Evolutionary conservation across 129 eudicot genomes (phyloP), one percentile per base, ranked within the genome.

Genomic region (Flaveria linearis): DNA sequence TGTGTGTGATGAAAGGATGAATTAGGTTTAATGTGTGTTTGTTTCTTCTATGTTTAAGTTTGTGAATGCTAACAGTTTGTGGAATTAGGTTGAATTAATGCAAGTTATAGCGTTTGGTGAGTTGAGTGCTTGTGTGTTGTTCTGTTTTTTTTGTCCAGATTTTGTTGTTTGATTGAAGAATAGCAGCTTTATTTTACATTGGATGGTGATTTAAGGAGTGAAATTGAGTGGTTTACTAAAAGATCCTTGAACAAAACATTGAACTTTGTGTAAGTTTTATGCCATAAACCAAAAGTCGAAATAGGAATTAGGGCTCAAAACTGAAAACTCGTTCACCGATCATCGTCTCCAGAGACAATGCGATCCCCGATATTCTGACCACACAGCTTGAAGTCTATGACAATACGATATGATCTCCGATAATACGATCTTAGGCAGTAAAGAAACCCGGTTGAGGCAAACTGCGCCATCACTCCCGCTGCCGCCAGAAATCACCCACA

Each of bases 11-110:
- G 72, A 49, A 49, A 13, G 52, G 65, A 76, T n/a, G 73, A 39
- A 7, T 76, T 41, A 11, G 53, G 67, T 22, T 57, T 36, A 73
- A 73, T 73, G 77, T 55, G 14, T 73, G 22, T 18, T 17, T 75
- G 13, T 60, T 20, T 16, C 22, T 25, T 23, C n/a, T 30, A 49
- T 75, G 63, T 64, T n/a, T 36, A 23, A 64, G 8, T 75, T 30
- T 12, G 30, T 63, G 63, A 64, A 75, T 75, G 79, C 23, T 75
- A 30, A 49, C 33, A 46, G 33, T 11, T 41, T 75, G 18, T 65
- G 30, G 20, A 50, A 26, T 76, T 17, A 33, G 25, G 65, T 14
- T 76, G 53, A 76, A 20, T 65, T 76, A 10, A 33, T 65, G 50
- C 52, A 33, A 76, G 25, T 36, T 65, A 17, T 75, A 33, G 50